phyloP scores from a whole-genome alignment of 140 eudicot species.

The Bidens hawaiensis region DNA sequence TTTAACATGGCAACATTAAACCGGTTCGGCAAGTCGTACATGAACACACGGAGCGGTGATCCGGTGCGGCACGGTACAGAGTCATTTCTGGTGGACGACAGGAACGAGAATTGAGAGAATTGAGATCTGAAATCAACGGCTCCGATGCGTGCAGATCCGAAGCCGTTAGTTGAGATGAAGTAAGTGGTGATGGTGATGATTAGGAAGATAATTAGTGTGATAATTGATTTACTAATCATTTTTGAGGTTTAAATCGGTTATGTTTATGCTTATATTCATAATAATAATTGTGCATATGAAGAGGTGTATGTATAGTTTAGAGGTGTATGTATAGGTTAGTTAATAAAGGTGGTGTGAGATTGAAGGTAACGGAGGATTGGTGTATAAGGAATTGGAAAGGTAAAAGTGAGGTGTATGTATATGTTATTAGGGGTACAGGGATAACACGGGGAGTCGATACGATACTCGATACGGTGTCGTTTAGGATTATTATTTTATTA shows the following conservation, averaged over 20 bases:
- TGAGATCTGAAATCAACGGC: slow-evolving; percentile 53
- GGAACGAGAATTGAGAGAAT: slow-evolving; percentile 45
- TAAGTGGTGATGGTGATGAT: slow-evolving; percentile 31
- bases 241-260: slow-evolving; percentile 1
- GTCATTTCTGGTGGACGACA: slow-evolving; percentile 24
- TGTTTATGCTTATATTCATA: slow-evolving; percentile 3
- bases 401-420: too few species aligned
- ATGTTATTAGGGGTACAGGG: too few species aligned
- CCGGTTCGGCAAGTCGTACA: slow-evolving; percentile 81
- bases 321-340: too few species aligned
- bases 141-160: slow-evolving; percentile 27
- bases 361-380: slow-evolving; percentile 14
- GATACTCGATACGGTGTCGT: too few species aligned
- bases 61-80: slow-evolving; percentile 26
- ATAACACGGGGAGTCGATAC: too few species aligned
- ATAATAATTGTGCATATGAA: neutral
- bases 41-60: slow-evolving; percentile 61
- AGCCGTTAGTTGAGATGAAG: slow-evolving; percentile 23
- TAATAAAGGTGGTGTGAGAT: slow-evolving; percentile 21
- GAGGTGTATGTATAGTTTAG: too few species aligned
- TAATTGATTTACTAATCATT: slow-evolving; percentile 34
- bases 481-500: too few species aligned
- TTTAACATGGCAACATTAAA: slow-evolving; percentile 79
- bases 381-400: slow-evolving; percentile 18
- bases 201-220: slow-evolving; percentile 26